Evolutionary conservation across 2,329 filamentous ascomycete genomes (phyloP).

Genomic region (Xylaria arbuscula): DNA sequence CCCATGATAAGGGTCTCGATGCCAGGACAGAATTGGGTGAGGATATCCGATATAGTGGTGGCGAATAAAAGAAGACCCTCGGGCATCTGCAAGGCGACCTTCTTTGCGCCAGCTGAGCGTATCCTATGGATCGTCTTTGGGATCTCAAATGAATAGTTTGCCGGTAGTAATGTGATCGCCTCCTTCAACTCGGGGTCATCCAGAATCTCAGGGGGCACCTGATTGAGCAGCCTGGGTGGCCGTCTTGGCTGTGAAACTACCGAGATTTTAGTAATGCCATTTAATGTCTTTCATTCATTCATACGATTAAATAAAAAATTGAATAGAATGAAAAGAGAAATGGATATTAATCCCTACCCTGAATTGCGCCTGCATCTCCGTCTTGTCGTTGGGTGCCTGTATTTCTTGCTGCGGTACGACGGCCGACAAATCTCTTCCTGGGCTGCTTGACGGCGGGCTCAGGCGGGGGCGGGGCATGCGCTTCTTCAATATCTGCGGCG

Average conservation of each 20-base stretch:
- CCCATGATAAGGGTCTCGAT: constrained; percentile 98
- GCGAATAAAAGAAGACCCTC: constrained; percentile 95
- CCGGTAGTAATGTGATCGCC: constrained; percentile 85
- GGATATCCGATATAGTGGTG: constrained; percentile 96
- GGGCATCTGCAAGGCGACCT: constrained; percentile 95
- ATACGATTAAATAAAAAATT: not conserved
- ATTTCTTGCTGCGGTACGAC: constrained; percentile 69
- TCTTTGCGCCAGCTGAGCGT: constrained; percentile 79
- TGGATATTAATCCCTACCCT: constrained; percentile 63
- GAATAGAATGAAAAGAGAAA: not conserved
- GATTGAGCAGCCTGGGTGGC: constrained; percentile 84
- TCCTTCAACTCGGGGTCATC: constrained; percentile 86
- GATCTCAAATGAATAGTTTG: constrained; percentile 99
- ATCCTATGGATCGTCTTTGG: constrained; percentile 98
- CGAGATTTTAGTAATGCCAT: constrained; percentile 20
- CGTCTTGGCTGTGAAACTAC: constrained; percentile 77
- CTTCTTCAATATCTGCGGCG: constrained; percentile 72
- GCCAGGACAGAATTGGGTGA: constrained; percentile 92
- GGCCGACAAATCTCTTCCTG: constrained; percentile 91
- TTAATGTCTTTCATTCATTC: not conserved
- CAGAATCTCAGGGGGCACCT: constrained; percentile 87
- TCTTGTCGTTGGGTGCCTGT: constrained; percentile 51
- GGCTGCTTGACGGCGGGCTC: constrained; percentile 70
- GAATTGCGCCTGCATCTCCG: constrained; percentile 73
- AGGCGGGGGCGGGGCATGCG: constrained; percentile 50